A percentile compares a stretch with the other conserved stretches of the same genome.
phyloP scores from a whole-genome alignment of 352 stramenopile genomes.

The Globisporangium radiosum region DNA sequence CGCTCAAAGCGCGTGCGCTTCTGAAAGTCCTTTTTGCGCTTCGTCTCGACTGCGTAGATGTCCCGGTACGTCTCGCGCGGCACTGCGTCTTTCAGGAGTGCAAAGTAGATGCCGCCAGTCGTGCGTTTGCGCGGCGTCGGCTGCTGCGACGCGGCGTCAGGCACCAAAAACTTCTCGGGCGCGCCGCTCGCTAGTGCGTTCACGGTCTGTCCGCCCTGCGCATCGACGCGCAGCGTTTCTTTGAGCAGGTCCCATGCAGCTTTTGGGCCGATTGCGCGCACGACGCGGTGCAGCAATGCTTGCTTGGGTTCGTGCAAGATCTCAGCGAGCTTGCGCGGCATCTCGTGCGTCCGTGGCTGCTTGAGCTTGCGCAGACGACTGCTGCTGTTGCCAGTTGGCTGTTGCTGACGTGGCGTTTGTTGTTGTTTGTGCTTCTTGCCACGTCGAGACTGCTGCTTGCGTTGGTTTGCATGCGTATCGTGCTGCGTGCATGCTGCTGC shows the following conservation, averaged over 20 bases:
- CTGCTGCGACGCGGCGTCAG: slow-evolving; percentile 28
- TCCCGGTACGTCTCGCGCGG: slow-evolving; percentile 58
- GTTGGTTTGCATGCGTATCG: background rate
- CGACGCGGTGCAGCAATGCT: slow-evolving; percentile 62
- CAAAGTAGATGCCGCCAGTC: slow-evolving; percentile 65
- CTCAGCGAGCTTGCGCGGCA: slow-evolving; percentile 48
- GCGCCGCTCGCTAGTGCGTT: slow-evolving; percentile 42
- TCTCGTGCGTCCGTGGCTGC: slow-evolving; percentile 43
- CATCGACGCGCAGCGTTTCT: slow-evolving; percentile 61
- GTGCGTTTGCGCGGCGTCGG: slow-evolving; percentile 51
- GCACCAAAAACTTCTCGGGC: slow-evolving; percentile 42
- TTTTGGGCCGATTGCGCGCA: slow-evolving; percentile 56
- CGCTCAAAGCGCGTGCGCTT: slow-evolving; percentile 38
- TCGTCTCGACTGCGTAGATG: slow-evolving; percentile 70
- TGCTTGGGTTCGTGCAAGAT: slow-evolving; percentile 63
- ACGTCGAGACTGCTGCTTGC: background rate
- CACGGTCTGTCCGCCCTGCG: slow-evolving; percentile 45
- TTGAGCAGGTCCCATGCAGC: slow-evolving; percentile 52
- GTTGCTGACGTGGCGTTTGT: slow-evolving; percentile 3
- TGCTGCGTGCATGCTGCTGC: background rate
- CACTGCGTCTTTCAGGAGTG: slow-evolving; percentile 58
- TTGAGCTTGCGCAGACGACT: slow-evolving; percentile 19
- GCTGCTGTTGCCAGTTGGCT: background rate
- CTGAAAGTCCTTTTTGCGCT: slow-evolving; percentile 71
- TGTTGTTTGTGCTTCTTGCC: slow-evolving; percentile 5